Evolutionary conservation across 164 flowering plant species (phyloP).

Genomic region (Vitis vinifera): DNA sequence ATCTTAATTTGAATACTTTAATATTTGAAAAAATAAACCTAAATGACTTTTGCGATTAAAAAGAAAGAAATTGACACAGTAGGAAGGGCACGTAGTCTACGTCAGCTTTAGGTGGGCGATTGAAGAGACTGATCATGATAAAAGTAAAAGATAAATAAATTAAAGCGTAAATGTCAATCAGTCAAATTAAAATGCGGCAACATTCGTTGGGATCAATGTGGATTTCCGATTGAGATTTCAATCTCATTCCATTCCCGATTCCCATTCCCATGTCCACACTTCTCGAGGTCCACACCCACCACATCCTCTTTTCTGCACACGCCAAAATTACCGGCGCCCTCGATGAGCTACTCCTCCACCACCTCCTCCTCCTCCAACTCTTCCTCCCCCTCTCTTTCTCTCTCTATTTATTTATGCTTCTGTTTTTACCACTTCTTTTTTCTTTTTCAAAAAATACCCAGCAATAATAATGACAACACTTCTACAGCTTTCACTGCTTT

Average conservation of each 20-base stretch:
- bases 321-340: slow-evolving; percentile 27
- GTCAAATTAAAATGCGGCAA: background rate
- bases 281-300: slow-evolving; percentile 1
- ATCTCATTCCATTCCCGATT: background rate
- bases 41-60: no score
- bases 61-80: no score
- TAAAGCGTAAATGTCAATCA: background rate
- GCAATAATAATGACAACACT: no score
- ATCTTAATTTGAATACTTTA: no score
- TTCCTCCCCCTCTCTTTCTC: no score
- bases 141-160: no score
- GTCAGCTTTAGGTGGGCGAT: slow-evolving; percentile 7
- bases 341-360: slow-evolving; percentile 10
- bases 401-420: no score
- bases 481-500: background rate
- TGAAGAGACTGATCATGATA: slow-evolving; percentile 11
- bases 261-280: background rate
- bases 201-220: slow-evolving; percentile 3
- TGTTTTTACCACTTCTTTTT: background rate
- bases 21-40: no score
- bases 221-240: slow-evolving; percentile 5
- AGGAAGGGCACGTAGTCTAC: slow-evolving; percentile 6
- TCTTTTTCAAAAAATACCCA: background rate
- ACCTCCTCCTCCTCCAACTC: background rate
- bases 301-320: slow-evolving; percentile 7